A percentile compares a stretch with the other conserved stretches of the same genome.
These are phyloP conservation scores for Entomophthora muscae DNA, from an alignment of 371 early-diverging fungal species.

Conservation along the genomic window DNA sequence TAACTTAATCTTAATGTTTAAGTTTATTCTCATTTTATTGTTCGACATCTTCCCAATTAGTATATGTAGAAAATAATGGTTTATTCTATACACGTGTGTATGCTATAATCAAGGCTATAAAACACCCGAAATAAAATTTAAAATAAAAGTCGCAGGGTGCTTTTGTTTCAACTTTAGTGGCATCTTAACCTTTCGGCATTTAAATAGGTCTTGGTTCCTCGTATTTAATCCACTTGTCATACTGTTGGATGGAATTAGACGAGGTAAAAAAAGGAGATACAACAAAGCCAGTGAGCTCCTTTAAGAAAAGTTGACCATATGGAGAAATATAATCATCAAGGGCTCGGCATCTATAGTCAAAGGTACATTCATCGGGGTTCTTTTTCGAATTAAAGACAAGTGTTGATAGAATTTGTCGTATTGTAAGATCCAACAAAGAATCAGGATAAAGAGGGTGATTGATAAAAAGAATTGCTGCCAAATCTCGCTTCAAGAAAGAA, in stretches of 20 bases:
- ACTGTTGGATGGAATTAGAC: background rate
- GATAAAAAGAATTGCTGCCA: background rate
- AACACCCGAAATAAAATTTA: too few species aligned
- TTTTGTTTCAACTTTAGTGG: too few species aligned
- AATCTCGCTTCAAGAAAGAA: background rate
- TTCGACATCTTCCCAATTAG: too few species aligned
- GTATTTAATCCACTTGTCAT: background rate
- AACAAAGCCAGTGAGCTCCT: background rate
- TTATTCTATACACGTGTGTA: too few species aligned
- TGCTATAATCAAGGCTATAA: too few species aligned
- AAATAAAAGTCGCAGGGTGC: too few species aligned
- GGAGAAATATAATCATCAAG: background rate
- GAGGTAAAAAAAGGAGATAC: background rate
- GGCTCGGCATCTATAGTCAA: background rate
- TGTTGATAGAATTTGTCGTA: background rate
- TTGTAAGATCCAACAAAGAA: background rate
- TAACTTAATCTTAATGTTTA: too few species aligned
- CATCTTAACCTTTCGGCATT: too few species aligned
- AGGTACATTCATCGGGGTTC: background rate
- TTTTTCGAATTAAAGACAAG: background rate
- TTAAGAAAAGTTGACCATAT: background rate
- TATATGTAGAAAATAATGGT: too few species aligned
- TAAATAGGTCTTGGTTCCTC: too few species aligned
- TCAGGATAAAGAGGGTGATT: background rate
- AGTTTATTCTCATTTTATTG: too few species aligned